These are phyloP conservation scores for Acanthamoeba sp. DNA, from an alignment of 208 protist genomes.

Conservation along the genomic window DNA sequence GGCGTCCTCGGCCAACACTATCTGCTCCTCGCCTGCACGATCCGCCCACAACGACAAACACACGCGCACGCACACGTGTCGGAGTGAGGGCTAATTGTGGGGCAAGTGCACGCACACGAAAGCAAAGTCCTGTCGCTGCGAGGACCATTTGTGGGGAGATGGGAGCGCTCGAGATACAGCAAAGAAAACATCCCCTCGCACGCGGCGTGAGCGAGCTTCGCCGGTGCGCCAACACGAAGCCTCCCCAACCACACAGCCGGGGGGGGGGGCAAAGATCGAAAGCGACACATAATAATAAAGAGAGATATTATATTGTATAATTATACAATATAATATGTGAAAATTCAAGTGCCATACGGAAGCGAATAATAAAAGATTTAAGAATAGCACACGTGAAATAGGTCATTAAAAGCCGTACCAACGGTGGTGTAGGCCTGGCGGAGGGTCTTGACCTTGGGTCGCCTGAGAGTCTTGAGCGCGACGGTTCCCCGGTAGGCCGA, in stretches of 20 bases:
- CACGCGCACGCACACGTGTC: background rate
- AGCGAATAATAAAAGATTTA: background rate
- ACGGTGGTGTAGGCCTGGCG: slow-evolving; percentile 61
- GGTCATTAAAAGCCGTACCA: slow-evolving; percentile 14
- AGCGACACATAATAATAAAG: background rate
- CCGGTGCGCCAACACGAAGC: background rate
- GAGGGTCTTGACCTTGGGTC: slow-evolving; percentile 70
- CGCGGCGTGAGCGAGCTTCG: too few species aligned
- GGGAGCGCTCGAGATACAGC: too few species aligned
- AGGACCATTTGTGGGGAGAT: background rate
- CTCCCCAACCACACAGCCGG: too few species aligned
- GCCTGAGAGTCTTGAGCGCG: slow-evolving; percentile 58
- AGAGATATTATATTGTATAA: too few species aligned
- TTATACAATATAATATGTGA: background rate
- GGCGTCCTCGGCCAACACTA: slow-evolving; percentile 51
- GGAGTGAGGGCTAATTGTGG: too few species aligned
- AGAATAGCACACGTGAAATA: too few species aligned
- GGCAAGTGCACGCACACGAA: too few species aligned
- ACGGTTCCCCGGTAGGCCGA: slow-evolving; percentile 55
- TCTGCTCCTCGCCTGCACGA: slow-evolving; percentile 31
- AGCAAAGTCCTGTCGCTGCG: background rate
- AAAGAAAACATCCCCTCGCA: too few species aligned
- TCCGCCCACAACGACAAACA: background rate
- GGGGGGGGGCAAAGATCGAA: background rate
- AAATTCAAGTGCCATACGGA: too few species aligned